phyloP scores from a whole-genome alignment of 495 filamentous ascomycete species.

The Aspergillus olivimuriae region DNA sequence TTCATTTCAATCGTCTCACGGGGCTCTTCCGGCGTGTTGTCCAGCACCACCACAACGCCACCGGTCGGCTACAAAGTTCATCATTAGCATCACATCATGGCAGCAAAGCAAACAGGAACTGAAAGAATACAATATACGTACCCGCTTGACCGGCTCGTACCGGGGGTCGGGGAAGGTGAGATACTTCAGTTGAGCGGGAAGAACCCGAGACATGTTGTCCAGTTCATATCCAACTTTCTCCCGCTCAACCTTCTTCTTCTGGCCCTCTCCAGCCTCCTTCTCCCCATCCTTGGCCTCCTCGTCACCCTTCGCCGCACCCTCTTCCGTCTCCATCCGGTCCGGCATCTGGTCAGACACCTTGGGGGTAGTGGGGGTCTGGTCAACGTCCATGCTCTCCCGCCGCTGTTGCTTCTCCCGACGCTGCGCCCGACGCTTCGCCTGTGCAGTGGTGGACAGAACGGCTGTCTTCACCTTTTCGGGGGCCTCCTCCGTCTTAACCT shows the following conservation, averaged over 20 bases:
- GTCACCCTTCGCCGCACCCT: slow-evolving; percentile 53
- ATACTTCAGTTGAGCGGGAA: slow-evolving; percentile 90
- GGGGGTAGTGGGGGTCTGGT: slow-evolving; percentile 67
- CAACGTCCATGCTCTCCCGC: slow-evolving; percentile 81
- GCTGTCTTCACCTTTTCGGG: slow-evolving; percentile 93
- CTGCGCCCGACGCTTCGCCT: slow-evolving; percentile 87
- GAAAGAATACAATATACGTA: slow-evolving; percentile 35
- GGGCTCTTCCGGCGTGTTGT: slow-evolving; percentile 71
- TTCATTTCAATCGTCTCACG: slow-evolving; percentile 81
- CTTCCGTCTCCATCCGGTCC: slow-evolving; percentile 90
- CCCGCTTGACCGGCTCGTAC: slow-evolving; percentile 94
- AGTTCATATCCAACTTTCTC: slow-evolving; percentile 95
- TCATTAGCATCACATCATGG: slow-evolving; percentile 34
- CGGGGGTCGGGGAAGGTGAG: slow-evolving; percentile 81
- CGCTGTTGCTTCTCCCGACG: slow-evolving; percentile 67
- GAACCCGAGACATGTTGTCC: slow-evolving; percentile 92
- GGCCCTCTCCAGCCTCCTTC: slow-evolving; percentile 48
- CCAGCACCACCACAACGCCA: slow-evolving; percentile 84
- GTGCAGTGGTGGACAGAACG: slow-evolving; percentile 91
- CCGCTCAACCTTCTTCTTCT: slow-evolving; percentile 85
- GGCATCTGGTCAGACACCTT: slow-evolving; percentile 57
- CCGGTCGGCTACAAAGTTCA: slow-evolving; percentile 68
- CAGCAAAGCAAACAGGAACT: neutral
- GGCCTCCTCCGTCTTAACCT: slow-evolving; percentile 88
- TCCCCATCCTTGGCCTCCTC: slow-evolving; percentile 61